Base-by-base conservation (phyloP, 441 rosid genomes). In the Hura crepitans region DNA sequence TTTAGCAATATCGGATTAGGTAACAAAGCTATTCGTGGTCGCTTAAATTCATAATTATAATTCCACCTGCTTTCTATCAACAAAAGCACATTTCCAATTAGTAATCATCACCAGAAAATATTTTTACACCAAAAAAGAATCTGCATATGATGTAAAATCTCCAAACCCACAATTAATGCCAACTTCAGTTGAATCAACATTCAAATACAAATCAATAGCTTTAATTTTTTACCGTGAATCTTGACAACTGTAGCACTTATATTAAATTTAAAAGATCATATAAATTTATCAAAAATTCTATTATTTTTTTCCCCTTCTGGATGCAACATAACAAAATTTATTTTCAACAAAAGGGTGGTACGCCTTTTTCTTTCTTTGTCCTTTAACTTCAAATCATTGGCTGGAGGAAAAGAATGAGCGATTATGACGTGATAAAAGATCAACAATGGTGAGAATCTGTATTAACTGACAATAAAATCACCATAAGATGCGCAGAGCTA, bases 21-120 rank as follows among this genome's bases (percentile, higher is more conserved):
- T 35, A 35, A 35, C 39, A 31, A 5, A 62, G 15, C 2, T 11
- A 22, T 4, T n/a, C 5, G 22, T 30, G 13, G 28, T 28, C 17
- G 42, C 23, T 18, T n/a, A 0, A 46, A 27, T 64, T 1, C 11
- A 28, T 39, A 58, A 58, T 33, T 15, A 49, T 22, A 60, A 47
- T 33, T 28, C 25, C 60, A 70, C 58, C 73, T 23, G 61, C 72
- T 25, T 45, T 42, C 12, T 27, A 56, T 30, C n/a, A 56, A 43
- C 37, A 55, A 42, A 42, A 39, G 22, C 27, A 67, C 14, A 23
- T 35, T 28, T 9, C n/a, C n/a, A n/a, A 50, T 14, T 50, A 50
- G 2, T 33, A 18, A 35, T 61, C 43, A 61, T 22, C 27, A 22
- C 47, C 18, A 51, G 7, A 51, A 2, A 35, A 30, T 46, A 51